phyloP scores from a whole-genome alignment of 169 alveolate species.

The Plasmodium sp. region DNA sequence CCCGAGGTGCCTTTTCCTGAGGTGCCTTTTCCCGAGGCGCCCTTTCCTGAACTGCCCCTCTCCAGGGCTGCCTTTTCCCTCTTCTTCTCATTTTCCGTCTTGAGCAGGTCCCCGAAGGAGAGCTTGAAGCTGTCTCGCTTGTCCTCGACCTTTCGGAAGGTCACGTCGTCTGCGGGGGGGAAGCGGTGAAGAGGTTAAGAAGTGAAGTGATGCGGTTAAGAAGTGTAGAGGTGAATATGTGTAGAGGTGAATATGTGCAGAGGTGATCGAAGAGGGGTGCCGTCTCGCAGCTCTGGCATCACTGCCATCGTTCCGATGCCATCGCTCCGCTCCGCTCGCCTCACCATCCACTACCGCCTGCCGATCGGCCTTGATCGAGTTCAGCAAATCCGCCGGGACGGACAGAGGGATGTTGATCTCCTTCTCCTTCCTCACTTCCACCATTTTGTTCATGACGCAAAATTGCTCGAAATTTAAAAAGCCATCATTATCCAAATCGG shows the following conservation, averaged over 20 bases:
- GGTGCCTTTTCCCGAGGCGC: neutral
- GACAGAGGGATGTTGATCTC: conserved; percentile 47
- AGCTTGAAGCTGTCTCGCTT: neutral
- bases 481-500: conserved; percentile 70
- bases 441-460: conserved; percentile 65
- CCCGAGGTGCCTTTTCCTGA: neutral
- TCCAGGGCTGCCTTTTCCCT: neutral
- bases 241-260: too few relatives aligned
- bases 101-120: conserved; percentile 20
- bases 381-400: conserved; percentile 11
- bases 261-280: neutral
- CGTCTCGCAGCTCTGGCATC: neutral
- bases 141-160: conserved; percentile 13
- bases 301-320: neutral
- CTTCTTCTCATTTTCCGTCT: conserved; percentile 27
- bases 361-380: conserved; percentile 2
- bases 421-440: conserved; percentile 33
- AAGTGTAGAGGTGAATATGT: conserved; percentile 71
- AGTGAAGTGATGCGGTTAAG: neutral
- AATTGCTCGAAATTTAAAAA: conserved; percentile 46
- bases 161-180: conserved; percentile 8
- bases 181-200: neutral
- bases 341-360: conserved; percentile 2
- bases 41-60: neutral
- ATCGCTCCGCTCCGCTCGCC: neutral